Conservation (phyloP, 192 early-diverging fungal species). For the Lunasporangiospora selenospora region DNA sequence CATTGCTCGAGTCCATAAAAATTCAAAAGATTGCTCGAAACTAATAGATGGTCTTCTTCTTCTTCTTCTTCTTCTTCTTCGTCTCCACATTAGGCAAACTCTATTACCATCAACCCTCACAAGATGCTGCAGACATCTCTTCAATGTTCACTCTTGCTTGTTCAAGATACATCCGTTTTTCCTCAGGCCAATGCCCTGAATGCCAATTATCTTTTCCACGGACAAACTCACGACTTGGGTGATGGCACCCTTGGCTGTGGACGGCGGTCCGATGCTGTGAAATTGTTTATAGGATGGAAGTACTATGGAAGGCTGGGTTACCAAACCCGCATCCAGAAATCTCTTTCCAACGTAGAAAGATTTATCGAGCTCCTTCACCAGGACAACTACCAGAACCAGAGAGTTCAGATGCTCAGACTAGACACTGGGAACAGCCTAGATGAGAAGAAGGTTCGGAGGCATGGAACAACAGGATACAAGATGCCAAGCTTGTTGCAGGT, state of each 20-base stretch:
- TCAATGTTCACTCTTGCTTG: conserved; percentile 79
- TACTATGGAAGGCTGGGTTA: conserved; percentile 74
- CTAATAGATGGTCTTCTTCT: too few relatives aligned
- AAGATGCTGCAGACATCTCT: conserved; percentile 81
- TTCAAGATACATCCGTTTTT: conserved; percentile 62
- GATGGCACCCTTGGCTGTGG: conserved; percentile 84
- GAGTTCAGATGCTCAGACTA: conserved; percentile 56
- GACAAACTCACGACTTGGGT: conserved; percentile 70
- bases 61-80: too few relatives aligned
- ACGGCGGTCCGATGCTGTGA: conserved; percentile 78
- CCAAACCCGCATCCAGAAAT: conserved; percentile 59
- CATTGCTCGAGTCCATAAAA: too few relatives aligned
- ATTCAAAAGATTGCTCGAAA: too few relatives aligned
- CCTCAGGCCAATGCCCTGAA: conserved; percentile 65
- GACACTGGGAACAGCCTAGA: conserved; percentile 24
- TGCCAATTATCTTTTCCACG: conserved; percentile 77
- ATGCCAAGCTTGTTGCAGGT: conserved; percentile 58
- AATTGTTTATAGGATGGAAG: conserved; percentile 82
- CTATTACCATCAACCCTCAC: conserved; percentile 82
- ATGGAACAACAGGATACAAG: conserved; percentile 32
- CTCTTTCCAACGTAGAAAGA: conserved; percentile 56
- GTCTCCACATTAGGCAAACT: conserved; percentile 56
- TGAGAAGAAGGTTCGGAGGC: conserved; percentile 36
- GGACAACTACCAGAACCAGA: conserved; percentile 21
- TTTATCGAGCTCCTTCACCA: conserved; percentile 49